Conservation (phyloP, 306 rosid genomes). For the Ziziphus jujuba region DNA sequence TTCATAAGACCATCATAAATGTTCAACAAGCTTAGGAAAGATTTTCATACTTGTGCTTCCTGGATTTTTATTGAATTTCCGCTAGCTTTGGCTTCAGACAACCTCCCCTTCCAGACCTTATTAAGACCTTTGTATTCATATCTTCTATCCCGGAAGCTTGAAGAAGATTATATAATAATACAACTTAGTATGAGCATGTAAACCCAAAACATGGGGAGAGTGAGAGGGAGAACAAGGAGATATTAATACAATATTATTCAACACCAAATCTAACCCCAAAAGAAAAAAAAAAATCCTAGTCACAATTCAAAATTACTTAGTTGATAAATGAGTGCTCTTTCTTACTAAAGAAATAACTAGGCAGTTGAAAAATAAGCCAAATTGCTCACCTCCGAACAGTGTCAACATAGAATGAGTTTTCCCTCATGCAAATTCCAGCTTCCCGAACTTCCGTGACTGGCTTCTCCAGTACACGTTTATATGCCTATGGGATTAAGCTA, state of each 20-base stretch:
- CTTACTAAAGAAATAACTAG: neutral
- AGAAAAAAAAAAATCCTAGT: no score
- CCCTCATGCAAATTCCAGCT: constrained; percentile 99
- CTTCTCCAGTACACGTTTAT: constrained; percentile 89
- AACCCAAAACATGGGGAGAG: constrained; percentile 5
- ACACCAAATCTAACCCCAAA: no score
- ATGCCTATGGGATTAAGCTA: constrained; percentile 58
- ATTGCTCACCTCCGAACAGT: constrained; percentile 89
- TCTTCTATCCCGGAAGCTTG: constrained; percentile 96
- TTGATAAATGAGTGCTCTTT: neutral
- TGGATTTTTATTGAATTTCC: constrained; percentile 86
- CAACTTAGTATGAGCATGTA: constrained; percentile 29
- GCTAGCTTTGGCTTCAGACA: constrained; percentile 85
- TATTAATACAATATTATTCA: neutral
- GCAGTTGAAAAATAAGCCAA: constrained; percentile 4
- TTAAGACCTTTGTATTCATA: constrained; percentile 97
- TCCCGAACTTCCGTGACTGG: constrained; percentile 90
- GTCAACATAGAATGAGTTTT: constrained; percentile 96
- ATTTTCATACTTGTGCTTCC: constrained; percentile 84
- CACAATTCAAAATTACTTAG: neutral
- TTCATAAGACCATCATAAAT: neutral
- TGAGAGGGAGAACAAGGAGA: neutral
- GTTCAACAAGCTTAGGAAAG: constrained; percentile 36
- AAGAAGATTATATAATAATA: constrained; percentile 34
- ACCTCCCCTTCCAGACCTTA: constrained; percentile 95